Evolutionary conservation across 441 rosid genomes (phyloP), one percentile per base, ranked within the genome.

Genomic region (Euphorbia celastroides): DNA sequence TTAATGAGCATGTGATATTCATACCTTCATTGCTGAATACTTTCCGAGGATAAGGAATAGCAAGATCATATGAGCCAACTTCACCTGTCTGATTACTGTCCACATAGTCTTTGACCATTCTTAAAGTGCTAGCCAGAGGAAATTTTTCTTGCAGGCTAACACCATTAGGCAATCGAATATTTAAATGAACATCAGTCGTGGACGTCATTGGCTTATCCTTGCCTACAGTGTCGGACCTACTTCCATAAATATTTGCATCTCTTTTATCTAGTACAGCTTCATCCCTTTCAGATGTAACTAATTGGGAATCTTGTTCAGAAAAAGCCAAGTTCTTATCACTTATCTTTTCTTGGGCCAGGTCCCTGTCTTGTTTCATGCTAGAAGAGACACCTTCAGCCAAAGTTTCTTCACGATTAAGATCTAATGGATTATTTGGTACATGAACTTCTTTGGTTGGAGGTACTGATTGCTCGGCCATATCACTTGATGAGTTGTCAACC

Each of bases 1-100:
- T n/a, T n/a, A n/a, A n/a, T n/a, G n/a, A n/a, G n/a, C n/a, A 34
- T 34, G 34, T 46, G 26, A 44, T 73, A 46, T 70, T 50, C 81
- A 42, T 84, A 88, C 95, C 96, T 87, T 86, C 84, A 83, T 83
- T 85, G 72, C 69, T 75, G 73, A 88, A 92, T 25, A 86, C 82
- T 80, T 82, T 88, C 72, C 87, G 89, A 30, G 95, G 95, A 78
- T 85, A 86, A 51, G 92, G 96, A 73, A 84, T 71, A 17, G 90
- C 95, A 70, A 92, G 88, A 81, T 89, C 83, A 67, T 86, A 92
- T 20, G 88, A 74, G 70, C 82, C 79, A 54, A 79, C 61, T 58
- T 56, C 77, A 68, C 62, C 62, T 68, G 80, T 67, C 77, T 76
- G 91, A 64, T 86, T 85, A 62, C 73, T 77, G 76, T 82, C 86